These are phyloP conservation scores for Wallacemonas sp. DNA, from an alignment of 208 protist genomes.

Conservation along the genomic window DNA sequence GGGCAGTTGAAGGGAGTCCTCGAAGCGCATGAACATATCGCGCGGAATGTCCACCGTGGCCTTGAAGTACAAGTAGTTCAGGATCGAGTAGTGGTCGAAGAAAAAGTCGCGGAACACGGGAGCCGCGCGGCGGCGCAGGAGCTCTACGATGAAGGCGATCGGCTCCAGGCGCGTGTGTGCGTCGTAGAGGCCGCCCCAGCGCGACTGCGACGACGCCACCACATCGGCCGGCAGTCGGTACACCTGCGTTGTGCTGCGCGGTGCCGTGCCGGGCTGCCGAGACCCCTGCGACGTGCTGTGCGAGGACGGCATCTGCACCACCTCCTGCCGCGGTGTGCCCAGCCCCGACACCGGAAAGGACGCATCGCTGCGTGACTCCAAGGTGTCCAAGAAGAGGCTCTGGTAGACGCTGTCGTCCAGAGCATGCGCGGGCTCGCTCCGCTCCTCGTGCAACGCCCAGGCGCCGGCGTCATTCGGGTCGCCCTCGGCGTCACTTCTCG, in stretches of 20 bases:
- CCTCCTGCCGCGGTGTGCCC: no score
- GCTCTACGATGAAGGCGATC: constrained; percentile 69
- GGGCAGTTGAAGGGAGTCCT: constrained; percentile 92
- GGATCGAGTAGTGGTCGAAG: constrained; percentile 59
- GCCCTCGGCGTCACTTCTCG: no score
- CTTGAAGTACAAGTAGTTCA: constrained; percentile 65
- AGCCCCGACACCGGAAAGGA: no score
- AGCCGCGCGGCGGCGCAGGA: constrained; percentile 63
- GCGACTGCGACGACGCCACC: constrained; percentile 30
- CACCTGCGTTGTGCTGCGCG: no score
- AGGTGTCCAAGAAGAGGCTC: neutral
- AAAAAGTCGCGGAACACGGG: constrained; percentile 70
- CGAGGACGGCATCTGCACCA: no score
- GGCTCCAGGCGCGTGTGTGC: constrained; percentile 37
- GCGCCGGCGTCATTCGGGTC: neutral
- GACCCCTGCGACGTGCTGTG: no score
- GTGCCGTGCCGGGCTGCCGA: no score
- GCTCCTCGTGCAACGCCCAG: neutral
- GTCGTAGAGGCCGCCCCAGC: constrained; percentile 60
- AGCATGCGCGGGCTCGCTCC: neutral
- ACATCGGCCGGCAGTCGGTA: constrained; percentile 43
- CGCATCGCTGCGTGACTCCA: neutral
- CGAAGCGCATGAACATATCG: constrained; percentile 79
- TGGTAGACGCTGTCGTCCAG: neutral
- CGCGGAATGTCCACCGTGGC: constrained; percentile 42